Percentiles rank a stretch among this genome's conserved stretches.
Evolutionary conservation across 371 early-diverging fungal species (phyloP).

Genomic region (Mortierella sp.): DNA sequence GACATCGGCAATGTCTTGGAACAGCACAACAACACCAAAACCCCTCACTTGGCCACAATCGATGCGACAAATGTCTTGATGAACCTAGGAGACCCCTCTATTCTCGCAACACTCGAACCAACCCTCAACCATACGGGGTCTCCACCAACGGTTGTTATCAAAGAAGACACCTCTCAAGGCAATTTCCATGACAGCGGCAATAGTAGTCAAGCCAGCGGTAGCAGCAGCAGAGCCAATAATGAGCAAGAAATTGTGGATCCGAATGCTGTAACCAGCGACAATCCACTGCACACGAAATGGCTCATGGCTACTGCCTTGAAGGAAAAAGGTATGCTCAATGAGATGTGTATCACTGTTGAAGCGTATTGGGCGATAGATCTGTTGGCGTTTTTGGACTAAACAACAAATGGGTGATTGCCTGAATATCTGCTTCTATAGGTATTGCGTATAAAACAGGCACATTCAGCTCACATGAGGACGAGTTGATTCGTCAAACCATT

Average conservation of each 20-base stretch:
- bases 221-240: background rate
- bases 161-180: background rate
- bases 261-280: constrained; percentile 29
- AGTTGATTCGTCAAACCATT: constrained; percentile 48
- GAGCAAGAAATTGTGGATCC: constrained; percentile 7
- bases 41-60: background rate
- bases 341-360: background rate
- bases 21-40: constrained; percentile 3
- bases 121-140: background rate
- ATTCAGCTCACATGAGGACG: constrained; percentile 50
- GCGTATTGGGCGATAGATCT: background rate
- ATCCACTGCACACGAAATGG: constrained; percentile 56
- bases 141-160: constrained; percentile 1
- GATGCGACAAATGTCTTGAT: constrained; percentile 26
- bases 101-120: constrained; percentile 35
- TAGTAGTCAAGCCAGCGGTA: background rate
- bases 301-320: constrained; percentile 56
- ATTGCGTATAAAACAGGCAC: constrained; percentile 48
- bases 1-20: background rate
- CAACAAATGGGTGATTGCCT: background rate
- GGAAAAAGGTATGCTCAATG: constrained; percentile 38
- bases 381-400: background rate
- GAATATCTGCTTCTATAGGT: constrained; percentile 7
- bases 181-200: background rate
- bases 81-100: constrained; percentile 36